A percentile compares a stretch with the other conserved stretches of the same genome.
Evolutionary conservation across 2,329 filamentous ascomycete species (phyloP).

Genomic region (Cytospora piceicola): DNA sequence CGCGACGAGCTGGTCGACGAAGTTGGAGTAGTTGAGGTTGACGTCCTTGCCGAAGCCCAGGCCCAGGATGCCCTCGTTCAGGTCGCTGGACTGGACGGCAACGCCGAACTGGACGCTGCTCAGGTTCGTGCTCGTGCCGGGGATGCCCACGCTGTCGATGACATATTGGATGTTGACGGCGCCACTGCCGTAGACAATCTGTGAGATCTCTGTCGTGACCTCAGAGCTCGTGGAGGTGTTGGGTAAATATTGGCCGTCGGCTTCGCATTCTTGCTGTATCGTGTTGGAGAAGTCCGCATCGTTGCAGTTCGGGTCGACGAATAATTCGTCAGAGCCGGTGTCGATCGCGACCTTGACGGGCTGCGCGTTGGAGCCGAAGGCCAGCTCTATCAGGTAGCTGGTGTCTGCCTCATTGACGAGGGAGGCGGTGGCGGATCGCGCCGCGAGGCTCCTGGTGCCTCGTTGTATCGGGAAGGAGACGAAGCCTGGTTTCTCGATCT

Average conservation of each 20-base stretch:
- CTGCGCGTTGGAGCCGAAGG: constrained; percentile 55
- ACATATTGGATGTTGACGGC: constrained; percentile 48
- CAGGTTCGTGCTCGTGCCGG: constrained; percentile 42
- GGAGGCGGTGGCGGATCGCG: constrained; percentile 25
- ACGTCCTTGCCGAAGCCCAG: constrained; percentile 63
- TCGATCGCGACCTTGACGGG: constrained; percentile 54
- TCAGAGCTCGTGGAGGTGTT: constrained; percentile 42
- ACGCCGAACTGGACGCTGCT: constrained; percentile 62
- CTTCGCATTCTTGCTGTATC: constrained; percentile 43
- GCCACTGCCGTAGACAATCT: constrained; percentile 52
- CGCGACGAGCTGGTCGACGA: constrained; percentile 50
- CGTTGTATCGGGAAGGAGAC: constrained; percentile 30
- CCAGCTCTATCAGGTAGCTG: constrained; percentile 37
- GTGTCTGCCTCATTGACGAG: constrained; percentile 29
- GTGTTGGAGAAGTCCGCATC: constrained; percentile 42
- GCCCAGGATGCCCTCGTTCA: constrained; percentile 64
- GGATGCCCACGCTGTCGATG: constrained; percentile 43
- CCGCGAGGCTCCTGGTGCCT: constrained; percentile 22
- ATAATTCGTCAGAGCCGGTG: constrained; percentile 59
- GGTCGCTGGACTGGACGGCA: constrained; percentile 50
- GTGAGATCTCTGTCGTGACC: constrained; percentile 36
- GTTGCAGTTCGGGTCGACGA: constrained; percentile 62
- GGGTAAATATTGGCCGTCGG: constrained; percentile 46
- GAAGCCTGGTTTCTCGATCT: constrained; percentile 24
- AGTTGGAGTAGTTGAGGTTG: constrained; percentile 49